Conservation (phyloP, 2,329 filamentous ascomycete genomes). For the Calonectria hawksworthii region DNA sequence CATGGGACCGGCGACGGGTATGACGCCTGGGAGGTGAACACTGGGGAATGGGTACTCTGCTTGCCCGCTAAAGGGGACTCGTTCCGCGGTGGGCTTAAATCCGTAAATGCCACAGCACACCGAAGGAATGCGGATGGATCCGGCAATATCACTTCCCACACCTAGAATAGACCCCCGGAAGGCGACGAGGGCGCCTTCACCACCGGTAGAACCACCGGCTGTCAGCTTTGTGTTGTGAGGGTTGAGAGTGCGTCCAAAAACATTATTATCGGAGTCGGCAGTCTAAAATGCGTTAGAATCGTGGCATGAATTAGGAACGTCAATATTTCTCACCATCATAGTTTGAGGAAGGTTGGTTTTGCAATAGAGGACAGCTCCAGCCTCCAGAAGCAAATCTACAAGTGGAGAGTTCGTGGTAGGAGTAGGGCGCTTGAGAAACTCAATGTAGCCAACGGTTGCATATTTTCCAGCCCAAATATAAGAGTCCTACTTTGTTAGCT, state of each 20-base stretch:
- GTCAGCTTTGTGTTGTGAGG: conserved; percentile 51
- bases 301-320: fast-evolving
- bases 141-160: conserved; percentile 50
- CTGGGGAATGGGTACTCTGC: conserved; percentile 37
- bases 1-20: conserved; percentile 58
- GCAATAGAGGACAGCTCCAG: conserved; percentile 47
- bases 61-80: conserved; percentile 60
- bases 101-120: conserved; percentile 70
- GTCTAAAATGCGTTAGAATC: conserved; percentile 34
- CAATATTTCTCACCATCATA: conserved; percentile 65
- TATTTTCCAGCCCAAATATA: conserved; percentile 39
- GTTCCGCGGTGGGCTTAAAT: conserved; percentile 67
- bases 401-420: conserved; percentile 40
- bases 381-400: conserved; percentile 42
- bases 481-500: conserved; percentile 40
- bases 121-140: conserved; percentile 66
- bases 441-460: conserved; percentile 44
- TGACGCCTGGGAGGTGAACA: conserved; percentile 44
- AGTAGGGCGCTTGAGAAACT: conserved; percentile 40
- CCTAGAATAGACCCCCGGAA: conserved; percentile 43
- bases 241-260: conserved; percentile 46
- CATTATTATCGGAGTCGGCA: conserved; percentile 56
- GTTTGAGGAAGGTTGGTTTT: conserved; percentile 70
- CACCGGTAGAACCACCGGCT: conserved; percentile 44
- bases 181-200: conserved; percentile 40